Evolutionary conservation across 129 eudicot species (phyloP).

Genomic region (Ambrosia trifida): DNA sequence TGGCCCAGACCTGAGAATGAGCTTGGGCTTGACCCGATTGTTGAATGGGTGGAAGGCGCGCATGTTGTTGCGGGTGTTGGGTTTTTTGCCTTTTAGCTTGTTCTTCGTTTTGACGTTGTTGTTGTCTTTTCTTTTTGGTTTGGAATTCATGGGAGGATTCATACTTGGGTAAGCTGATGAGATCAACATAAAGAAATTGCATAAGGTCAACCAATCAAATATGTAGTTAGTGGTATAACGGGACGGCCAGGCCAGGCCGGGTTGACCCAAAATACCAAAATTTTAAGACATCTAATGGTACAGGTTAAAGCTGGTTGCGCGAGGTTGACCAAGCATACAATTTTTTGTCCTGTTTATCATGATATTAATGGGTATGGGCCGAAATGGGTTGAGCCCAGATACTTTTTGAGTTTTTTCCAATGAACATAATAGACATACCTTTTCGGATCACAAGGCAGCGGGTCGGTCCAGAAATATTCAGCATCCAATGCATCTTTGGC

Average conservation of each 20-base stretch:
- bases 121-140: slow-evolving; percentile 89
- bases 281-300: not conserved
- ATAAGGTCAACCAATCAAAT: not conserved
- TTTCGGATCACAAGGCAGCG: slow-evolving; percentile 93
- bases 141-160: slow-evolving; percentile 91
- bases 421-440: slow-evolving; percentile 40
- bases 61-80: slow-evolving; percentile 72
- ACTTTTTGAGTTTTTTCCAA: too few relatives aligned
- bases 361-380: not conserved
- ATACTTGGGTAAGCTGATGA: slow-evolving; percentile 68
- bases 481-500: slow-evolving; percentile 96
- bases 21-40: slow-evolving; percentile 60
- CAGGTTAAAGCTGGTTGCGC: not conserved
- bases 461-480: slow-evolving; percentile 95
- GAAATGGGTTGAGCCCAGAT: not conserved
- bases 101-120: slow-evolving; percentile 76
- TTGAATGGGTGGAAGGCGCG: slow-evolving; percentile 72
- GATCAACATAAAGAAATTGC: not conserved
- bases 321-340: not conserved
- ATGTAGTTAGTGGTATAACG: not conserved
- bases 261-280: not conserved
- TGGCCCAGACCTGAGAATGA: slow-evolving; percentile 63
- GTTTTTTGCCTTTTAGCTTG: slow-evolving; percentile 74
- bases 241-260: not conserved
- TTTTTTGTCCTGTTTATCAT: not conserved